Percentiles rank a stretch among this genome's conserved stretches.
Evolutionary conservation across 2,329 filamentous ascomycete species (phyloP).

Genomic region (Elsinoe batatas): DNA sequence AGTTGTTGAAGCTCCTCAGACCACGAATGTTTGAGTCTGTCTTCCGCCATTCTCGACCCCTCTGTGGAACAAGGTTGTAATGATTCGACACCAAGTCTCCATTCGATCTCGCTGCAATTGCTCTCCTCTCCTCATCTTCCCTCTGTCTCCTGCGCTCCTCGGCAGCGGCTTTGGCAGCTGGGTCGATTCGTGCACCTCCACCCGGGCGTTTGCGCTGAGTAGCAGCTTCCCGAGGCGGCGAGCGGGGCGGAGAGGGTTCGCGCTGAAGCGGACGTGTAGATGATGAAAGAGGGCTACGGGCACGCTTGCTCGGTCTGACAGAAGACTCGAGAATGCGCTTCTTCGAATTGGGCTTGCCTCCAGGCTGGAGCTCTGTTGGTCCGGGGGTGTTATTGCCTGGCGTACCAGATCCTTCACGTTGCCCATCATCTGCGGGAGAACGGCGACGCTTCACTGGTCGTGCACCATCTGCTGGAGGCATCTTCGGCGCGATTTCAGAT

Average conservation of each 20-base stretch:
- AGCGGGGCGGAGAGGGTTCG: conserved; percentile 27
- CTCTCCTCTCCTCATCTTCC: conserved; percentile 39
- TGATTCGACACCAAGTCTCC: conserved; percentile 85
- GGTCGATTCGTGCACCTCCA: conserved; percentile 48
- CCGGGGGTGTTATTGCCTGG: conserved; percentile 8
- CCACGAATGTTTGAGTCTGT: conserved; percentile 94
- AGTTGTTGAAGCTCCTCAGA: conserved; percentile 91
- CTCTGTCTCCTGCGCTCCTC: conserved; percentile 40
- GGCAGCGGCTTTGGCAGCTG: conserved; percentile 57
- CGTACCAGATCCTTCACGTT: conserved; percentile 6
- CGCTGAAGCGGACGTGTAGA: conserved; percentile 11
- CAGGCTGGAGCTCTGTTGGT: background rate
- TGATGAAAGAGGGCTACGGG: conserved; percentile 15
- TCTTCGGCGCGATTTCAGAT: background rate
- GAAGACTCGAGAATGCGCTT: conserved; percentile 16
- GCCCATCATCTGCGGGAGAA: conserved; percentile 10
- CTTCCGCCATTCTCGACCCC: conserved; percentile 87
- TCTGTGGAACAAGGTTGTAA: conserved; percentile 91
- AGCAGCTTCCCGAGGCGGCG: conserved; percentile 16
- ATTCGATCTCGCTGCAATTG: conserved; percentile 42
- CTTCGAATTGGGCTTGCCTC: conserved; percentile 9
- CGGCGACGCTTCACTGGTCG: conserved; percentile 13
- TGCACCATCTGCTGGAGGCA: conserved; percentile 9
- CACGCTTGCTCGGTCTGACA: conserved; percentile 14
- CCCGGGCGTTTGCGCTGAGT: conserved; percentile 28